Conservation (phyloP, 2,329 filamentous ascomycete species). For the Stachybotrys chartarum region DNA sequence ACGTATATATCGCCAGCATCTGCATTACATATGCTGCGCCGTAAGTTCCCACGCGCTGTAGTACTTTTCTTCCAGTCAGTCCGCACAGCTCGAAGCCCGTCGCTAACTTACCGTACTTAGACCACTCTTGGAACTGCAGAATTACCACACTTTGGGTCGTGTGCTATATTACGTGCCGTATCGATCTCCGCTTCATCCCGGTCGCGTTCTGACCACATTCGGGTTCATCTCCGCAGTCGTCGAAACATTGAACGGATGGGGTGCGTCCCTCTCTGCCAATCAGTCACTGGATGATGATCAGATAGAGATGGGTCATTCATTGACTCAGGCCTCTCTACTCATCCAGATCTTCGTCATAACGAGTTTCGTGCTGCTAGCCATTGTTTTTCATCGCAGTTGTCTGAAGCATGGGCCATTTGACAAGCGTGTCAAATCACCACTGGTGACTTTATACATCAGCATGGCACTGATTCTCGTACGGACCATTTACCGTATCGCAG, state of each 20-base stretch:
- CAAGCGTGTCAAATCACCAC: slow-evolving; percentile 22
- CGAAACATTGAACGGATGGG: slow-evolving; percentile 39
- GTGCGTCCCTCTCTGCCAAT: slow-evolving; percentile 41
- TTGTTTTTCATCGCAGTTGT: slow-evolving; percentile 40
- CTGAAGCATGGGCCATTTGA: slow-evolving; percentile 24
- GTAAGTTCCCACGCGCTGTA: slow-evolving; percentile 11
- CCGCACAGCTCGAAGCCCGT: not conserved
- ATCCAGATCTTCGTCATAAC: slow-evolving; percentile 48
- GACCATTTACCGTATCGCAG: slow-evolving; percentile 51
- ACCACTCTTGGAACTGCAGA: slow-evolving; percentile 52
- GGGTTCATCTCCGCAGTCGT: slow-evolving; percentile 37
- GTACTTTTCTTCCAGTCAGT: not conserved
- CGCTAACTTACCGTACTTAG: slow-evolving; percentile 15
- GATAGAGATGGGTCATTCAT: slow-evolving; percentile 32
- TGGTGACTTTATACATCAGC: slow-evolving; percentile 45
- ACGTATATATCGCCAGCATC: slow-evolving; percentile 24
- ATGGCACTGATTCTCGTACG: slow-evolving; percentile 41
- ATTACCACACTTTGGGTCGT: slow-evolving; percentile 51
- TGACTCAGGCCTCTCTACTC: slow-evolving; percentile 43
- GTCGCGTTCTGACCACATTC: slow-evolving; percentile 35
- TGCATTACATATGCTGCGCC: slow-evolving; percentile 27
- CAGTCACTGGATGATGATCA: slow-evolving; percentile 26
- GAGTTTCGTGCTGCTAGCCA: slow-evolving; percentile 41
- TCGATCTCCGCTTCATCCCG: slow-evolving; percentile 39
- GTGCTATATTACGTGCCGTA: slow-evolving; percentile 36